Evolutionary conservation across 495 filamentous ascomycete species (phyloP), one percentile per base, ranked within the genome.

Genomic region (Penicillium verhagenii): DNA sequence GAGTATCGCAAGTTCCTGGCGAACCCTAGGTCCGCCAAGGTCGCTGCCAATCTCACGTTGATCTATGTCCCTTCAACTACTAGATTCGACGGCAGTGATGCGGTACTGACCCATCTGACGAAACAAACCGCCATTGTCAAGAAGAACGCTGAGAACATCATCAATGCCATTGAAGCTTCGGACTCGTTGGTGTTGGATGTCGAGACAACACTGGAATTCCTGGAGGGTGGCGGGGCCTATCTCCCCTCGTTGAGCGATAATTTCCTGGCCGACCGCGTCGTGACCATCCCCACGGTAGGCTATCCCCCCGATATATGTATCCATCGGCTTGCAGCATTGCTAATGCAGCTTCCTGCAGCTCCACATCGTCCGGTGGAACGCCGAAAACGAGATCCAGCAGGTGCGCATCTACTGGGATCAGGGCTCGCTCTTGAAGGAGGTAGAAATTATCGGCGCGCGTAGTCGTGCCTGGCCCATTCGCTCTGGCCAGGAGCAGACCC

Each of bases 351-450:
- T n/a, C 24, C 46, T 43, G 43, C 66, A 97, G 92, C 79, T 91
- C 59, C 94, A 98, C 75, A 84, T 97, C 48, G 94, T 97, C 59
- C 81, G 82, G 37, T 97, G 96, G 74, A 82, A 95, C 64, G 57
- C 71, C 37, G 64, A 87, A 37, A 80, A 85, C 57, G 87, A 90
- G 68, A 96, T 98, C 69, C 72, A 80, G 57, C 88, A 90, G 63
- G 86, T 96, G 59, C 87, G 92, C 50, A 83, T 92, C 54, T 88
- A 87, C 69, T 98, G 94, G 94, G 94, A 98, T 67, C 95, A 97
- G 72, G 92, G 85, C 23, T 90, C 90, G 48, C 81, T 97, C 8
- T 79, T 98, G 55, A 97, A 94, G 72, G 87, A 93, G 66, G 83
- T 97, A 48, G 92, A 96, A 60, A 86, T 96, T 26, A 97, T 98